Conservation (phyloP, 1,284 basidiomycete species). For the Vanrija sp. region DNA sequence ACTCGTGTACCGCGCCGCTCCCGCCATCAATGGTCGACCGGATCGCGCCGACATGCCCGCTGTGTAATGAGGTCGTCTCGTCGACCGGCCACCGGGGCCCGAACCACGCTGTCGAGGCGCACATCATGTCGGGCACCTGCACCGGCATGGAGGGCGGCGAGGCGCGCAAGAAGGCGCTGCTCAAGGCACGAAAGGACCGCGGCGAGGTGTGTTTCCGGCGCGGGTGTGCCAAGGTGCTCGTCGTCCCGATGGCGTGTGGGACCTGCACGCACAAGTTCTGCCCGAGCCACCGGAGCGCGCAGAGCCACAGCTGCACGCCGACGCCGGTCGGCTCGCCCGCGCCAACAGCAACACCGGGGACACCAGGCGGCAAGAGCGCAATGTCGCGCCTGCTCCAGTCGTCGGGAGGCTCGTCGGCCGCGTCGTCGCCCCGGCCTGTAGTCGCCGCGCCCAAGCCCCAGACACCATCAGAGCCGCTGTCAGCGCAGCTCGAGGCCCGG, state of each 20-base stretch:
- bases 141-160: constrained; percentile 41
- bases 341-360: constrained; percentile 1
- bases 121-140: constrained; percentile 42
- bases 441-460: constrained; percentile 1
- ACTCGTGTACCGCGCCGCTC: constrained; percentile 41
- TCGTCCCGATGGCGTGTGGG: constrained; percentile 47
- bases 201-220: constrained; percentile 47
- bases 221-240: constrained; percentile 41
- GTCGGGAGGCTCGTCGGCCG: neutral
- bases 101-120: constrained; percentile 45
- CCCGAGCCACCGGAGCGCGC: constrained; percentile 36
- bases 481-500: constrained; percentile 28
- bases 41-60: constrained; percentile 46
- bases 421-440: constrained; percentile 8
- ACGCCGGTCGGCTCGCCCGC: constrained; percentile 13
- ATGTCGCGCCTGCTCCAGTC: constrained; percentile 28
- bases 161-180: constrained; percentile 34
- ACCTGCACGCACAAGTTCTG: constrained; percentile 39
- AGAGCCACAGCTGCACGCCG: constrained; percentile 33
- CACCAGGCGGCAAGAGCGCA: constrained; percentile 23
- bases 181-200: constrained; percentile 34
- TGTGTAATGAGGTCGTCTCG: constrained; percentile 43
- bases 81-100: constrained; percentile 25
- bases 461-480: neutral
- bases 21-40: constrained; percentile 45